Evolutionary conservation across 768 basidiomycete genomes (phyloP).

Genomic region (Termitomyces sp.): DNA sequence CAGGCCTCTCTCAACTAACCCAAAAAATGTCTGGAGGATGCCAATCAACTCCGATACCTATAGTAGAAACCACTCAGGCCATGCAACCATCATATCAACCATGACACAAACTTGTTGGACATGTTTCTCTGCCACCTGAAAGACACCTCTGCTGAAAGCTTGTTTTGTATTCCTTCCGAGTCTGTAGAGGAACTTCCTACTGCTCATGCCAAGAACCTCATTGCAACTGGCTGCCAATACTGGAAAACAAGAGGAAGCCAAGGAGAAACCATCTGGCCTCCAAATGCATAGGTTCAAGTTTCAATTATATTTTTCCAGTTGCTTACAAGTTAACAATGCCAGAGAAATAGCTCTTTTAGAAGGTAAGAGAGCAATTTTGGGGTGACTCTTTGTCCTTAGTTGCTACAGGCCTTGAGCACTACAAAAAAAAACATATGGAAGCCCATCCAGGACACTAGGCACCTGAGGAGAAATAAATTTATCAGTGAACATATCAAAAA

Average conservation of each 20-base stretch:
- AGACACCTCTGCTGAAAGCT: no score
- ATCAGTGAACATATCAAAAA: constrained; percentile 55
- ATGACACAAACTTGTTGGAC: no score
- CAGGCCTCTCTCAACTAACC: no score
- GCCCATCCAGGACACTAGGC: constrained; percentile 44
- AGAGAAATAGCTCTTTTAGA: constrained; percentile 49
- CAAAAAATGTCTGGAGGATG: no score
- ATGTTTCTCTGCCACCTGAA: no score
- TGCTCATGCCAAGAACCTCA: constrained; percentile 28
- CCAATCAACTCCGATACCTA: no score
- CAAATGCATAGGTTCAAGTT: constrained; percentile 34
- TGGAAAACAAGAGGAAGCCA: constrained; percentile 51
- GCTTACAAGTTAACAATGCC: no score
- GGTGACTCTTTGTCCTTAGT: neutral
- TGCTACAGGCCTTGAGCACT: constrained; percentile 41
- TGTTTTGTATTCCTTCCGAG: no score
- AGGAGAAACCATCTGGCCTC: constrained; percentile 53
- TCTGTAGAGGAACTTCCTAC: no score
- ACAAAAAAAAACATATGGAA: constrained; percentile 45
- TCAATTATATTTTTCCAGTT: no score
- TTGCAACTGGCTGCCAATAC: constrained; percentile 43
- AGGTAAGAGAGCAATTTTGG: constrained; percentile 30
- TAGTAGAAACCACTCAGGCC: no score
- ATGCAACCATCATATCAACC: no score
- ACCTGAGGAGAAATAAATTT: constrained; percentile 58